A percentile compares a stretch with the other conserved stretches of the same genome.
Conservation (phyloP, 768 basidiomycete species). For the Lyophyllum decastes region DNA sequence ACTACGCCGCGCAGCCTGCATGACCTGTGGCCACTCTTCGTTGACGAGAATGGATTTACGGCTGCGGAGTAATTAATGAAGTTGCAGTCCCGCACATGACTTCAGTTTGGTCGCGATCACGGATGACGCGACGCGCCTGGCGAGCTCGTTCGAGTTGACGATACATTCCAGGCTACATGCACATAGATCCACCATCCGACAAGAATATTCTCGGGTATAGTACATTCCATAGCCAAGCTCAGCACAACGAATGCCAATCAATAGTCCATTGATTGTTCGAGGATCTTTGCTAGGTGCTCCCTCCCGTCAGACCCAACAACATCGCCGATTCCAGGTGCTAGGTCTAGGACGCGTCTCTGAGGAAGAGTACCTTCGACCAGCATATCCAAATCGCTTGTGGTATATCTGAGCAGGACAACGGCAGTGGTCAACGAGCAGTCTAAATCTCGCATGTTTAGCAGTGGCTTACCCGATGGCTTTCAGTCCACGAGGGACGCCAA, state of each 20-base stretch:
- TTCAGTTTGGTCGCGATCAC: neutral
- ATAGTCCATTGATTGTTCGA: slow-evolving; percentile 80
- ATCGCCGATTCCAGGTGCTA: slow-evolving; percentile 89
- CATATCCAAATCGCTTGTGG: slow-evolving; percentile 59
- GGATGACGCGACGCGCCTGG: neutral
- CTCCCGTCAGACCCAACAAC: slow-evolving; percentile 80
- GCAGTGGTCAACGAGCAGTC: neutral
- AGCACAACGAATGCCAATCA: slow-evolving; percentile 29
- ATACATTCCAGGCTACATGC: neutral
- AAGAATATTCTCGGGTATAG: neutral
- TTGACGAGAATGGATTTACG: neutral
- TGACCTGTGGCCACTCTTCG: slow-evolving; percentile 1
- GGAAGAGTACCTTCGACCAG: slow-evolving; percentile 93
- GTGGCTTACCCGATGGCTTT: slow-evolving; percentile 66
- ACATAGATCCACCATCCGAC: neutral
- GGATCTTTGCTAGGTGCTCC: slow-evolving; percentile 79
- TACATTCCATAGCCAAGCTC: neutral
- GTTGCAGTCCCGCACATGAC: neutral
- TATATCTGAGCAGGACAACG: slow-evolving; percentile 58
- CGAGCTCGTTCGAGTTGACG: neutral
- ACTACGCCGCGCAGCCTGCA: slow-evolving; percentile 44
- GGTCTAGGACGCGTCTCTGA: slow-evolving; percentile 87
- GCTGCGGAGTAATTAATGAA: neutral
- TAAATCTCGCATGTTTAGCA: neutral
- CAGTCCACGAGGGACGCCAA: slow-evolving; percentile 85